Conservation (phyloP, 1,139 yeast species). For the Spencermartinsiella ligniputridi region DNA sequence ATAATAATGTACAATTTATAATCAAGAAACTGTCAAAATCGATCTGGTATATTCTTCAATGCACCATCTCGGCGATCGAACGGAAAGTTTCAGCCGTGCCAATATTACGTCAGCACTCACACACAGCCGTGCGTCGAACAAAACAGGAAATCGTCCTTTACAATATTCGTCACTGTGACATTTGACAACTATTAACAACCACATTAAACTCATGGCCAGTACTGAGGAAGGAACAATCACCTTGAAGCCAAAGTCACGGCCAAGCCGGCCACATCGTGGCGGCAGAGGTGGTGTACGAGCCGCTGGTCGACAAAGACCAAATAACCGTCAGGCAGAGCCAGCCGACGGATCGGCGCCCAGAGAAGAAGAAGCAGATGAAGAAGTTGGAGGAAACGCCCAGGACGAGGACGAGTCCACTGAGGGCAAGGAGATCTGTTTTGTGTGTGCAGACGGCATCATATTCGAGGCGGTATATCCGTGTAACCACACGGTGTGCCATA, state of each 20-base stretch:
- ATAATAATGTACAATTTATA: too few species aligned
- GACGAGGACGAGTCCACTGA: slow-evolving; percentile 10
- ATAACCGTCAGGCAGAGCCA: too few species aligned
- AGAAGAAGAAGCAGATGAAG: slow-evolving; percentile 2
- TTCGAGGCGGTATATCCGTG: slow-evolving; percentile 76
- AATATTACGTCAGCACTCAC: too few species aligned
- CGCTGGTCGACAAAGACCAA: slow-evolving; percentile 1
- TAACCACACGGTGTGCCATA: slow-evolving; percentile 78
- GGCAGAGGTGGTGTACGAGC: background rate
- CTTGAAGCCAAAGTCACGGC: slow-evolving; percentile 3
- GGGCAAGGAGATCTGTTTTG: slow-evolving; percentile 53
- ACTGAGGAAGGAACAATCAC: slow-evolving; percentile 15
- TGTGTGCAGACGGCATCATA: slow-evolving; percentile 71
- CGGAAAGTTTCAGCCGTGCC: too few species aligned
- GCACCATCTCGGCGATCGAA: too few species aligned
- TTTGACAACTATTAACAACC: too few species aligned
- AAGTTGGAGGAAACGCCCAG: slow-evolving; percentile 1
- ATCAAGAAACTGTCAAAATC: too few species aligned
- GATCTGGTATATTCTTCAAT: too few species aligned
- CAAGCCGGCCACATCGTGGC: slow-evolving; percentile 1
- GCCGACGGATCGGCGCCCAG: slow-evolving; percentile 3
- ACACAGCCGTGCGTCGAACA: too few species aligned
- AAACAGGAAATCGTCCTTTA: too few species aligned
- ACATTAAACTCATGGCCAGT: slow-evolving; percentile 10
- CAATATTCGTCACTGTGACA: too few species aligned